These are phyloP conservation scores for Leucosporidium creatinivorum DNA, from an alignment of 768 basidiomycete species.

Conservation along the genomic window DNA sequence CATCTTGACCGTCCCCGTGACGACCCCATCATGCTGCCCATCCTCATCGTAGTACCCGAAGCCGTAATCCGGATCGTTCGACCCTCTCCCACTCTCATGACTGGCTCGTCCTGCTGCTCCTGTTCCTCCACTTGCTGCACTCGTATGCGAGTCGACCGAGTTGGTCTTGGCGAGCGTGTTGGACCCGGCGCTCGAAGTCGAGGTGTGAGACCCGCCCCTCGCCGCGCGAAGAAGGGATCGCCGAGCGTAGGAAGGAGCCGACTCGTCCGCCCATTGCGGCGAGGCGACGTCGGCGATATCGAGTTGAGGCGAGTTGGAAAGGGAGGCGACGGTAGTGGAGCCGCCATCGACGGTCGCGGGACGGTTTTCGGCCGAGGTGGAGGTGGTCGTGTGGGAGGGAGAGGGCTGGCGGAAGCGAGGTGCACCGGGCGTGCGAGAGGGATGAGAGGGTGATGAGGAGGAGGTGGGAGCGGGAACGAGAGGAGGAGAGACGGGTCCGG, in stretches of 20 bases:
- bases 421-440: slow-evolving; percentile 3
- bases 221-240: slow-evolving; percentile 25
- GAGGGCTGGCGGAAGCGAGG: slow-evolving; percentile 24
- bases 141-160: slow-evolving; percentile 1
- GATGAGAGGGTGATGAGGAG: slow-evolving; percentile 6
- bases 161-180: no score
- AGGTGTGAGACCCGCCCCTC: slow-evolving; percentile 1
- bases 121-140: background rate
- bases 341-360: background rate
- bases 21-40: background rate
- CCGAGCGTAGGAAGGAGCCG: slow-evolving; percentile 19
- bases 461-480: slow-evolving; percentile 3
- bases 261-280: slow-evolving; percentile 9
- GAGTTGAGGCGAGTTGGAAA: slow-evolving; percentile 1
- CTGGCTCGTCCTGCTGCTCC: background rate
- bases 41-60: slow-evolving; percentile 17
- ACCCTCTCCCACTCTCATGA: no score
- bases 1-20: slow-evolving; percentile 18
- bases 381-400: slow-evolving; percentile 10
- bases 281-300: slow-evolving; percentile 3
- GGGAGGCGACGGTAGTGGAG: background rate
- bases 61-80: slow-evolving; percentile 1
- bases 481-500: background rate
- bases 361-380: slow-evolving; percentile 9
- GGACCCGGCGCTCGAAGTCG: slow-evolving; percentile 6